These are phyloP conservation scores for Murraya paniculata DNA, from an alignment of 345 rosid species.

Conservation along the genomic window DNA sequence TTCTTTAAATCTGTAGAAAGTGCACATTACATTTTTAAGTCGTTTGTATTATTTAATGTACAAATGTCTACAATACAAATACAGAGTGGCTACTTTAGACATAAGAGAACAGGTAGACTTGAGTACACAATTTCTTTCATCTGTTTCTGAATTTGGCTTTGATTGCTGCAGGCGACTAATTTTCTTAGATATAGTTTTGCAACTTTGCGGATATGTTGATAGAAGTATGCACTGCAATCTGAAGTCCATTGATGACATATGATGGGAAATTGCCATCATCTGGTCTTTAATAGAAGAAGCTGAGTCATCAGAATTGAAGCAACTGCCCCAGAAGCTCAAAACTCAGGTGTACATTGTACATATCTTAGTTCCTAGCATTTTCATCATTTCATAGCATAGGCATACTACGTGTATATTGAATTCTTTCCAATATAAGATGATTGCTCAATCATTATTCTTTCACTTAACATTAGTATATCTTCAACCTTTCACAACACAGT, in stretches of 20 bases:
- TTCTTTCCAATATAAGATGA: constrained; percentile 1
- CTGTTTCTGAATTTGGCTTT: background rate
- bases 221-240: background rate
- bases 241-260: background rate
- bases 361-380: constrained; percentile 10
- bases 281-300: background rate
- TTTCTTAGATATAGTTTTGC: background rate
- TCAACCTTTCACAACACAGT: background rate
- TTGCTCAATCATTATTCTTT: background rate
- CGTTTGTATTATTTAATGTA: background rate
- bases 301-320: constrained; percentile 10
- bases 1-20: background rate
- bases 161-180: constrained; percentile 19
- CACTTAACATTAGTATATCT: background rate
- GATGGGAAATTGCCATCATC: background rate
- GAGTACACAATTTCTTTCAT: background rate
- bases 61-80: background rate
- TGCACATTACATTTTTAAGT: background rate
- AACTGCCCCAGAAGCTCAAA: constrained; percentile 14
- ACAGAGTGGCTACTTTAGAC: background rate
- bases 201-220: constrained; percentile 2
- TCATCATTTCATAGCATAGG: constrained; percentile 2
- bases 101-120: background rate
- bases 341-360: constrained; percentile 28
- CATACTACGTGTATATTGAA: constrained; percentile 22